These are phyloP conservation scores for Patellifolia procumbens DNA, from an alignment of 179 eudicot genomes.

Conservation along the genomic window DNA sequence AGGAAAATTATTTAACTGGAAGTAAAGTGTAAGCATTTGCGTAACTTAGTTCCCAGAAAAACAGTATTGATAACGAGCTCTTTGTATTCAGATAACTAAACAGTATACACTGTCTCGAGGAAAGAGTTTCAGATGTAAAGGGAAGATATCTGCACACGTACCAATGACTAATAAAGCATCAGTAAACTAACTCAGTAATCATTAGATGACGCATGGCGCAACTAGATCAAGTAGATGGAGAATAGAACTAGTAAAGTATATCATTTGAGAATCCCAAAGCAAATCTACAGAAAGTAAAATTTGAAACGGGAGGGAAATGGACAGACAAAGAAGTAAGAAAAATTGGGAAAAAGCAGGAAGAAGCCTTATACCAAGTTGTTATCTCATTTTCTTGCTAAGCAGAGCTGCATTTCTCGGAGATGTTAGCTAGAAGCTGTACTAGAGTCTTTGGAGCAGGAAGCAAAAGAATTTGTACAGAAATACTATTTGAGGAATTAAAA, in stretches of 20 bases:
- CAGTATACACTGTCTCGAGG: conserved; percentile 1
- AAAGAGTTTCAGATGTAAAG: conserved; percentile 3
- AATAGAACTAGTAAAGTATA: conserved; percentile 18
- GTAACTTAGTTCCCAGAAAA: not conserved
- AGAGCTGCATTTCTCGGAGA: not conserved
- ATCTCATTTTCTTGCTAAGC: not conserved
- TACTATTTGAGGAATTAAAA: not conserved
- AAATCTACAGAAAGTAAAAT: conserved; percentile 28
- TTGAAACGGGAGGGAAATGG: conserved; percentile 20
- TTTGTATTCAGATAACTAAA: not conserved
- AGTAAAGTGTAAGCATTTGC: not conserved
- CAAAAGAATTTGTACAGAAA: not conserved
- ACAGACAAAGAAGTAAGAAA: conserved; percentile 14
- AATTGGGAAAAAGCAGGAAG: conserved; percentile 5
- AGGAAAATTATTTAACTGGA: not conserved
- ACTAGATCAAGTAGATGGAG: conserved; percentile 6
- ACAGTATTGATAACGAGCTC: not conserved
- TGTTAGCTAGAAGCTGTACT: not conserved
- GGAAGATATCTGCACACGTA: conserved; percentile 19
- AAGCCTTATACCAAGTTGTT: not conserved
- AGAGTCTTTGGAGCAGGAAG: not conserved
- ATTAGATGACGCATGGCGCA: conserved; percentile 20
- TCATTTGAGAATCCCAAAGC: conserved; percentile 33
- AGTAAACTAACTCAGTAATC: conserved; percentile 17
- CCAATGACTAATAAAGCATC: conserved; percentile 19